Evolutionary conservation across 352 stramenopile genomes (phyloP), one percentile per base, ranked within the genome.

Genomic region (Pythium sp.): DNA sequence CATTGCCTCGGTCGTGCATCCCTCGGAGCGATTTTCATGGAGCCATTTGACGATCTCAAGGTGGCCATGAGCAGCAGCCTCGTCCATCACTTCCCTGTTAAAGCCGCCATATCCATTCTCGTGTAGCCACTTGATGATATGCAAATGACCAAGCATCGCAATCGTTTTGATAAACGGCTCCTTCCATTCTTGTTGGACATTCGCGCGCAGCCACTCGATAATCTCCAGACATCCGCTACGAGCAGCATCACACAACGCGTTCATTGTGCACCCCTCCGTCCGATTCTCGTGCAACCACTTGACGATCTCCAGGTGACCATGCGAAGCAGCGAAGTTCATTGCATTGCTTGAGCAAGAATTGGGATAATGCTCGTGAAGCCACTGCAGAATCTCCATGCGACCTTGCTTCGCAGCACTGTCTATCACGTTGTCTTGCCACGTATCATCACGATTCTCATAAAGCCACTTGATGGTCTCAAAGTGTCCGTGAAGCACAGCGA

Each of bases 321-420:
- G 14, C 7, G 2, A 22, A 22, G 60, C 61, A 9, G 61, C 61
- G 0, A 18, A 9, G 32, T 51, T 32, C 30, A 66, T 53, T 18
- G 61, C 61, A 12, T 34, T 1, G 8, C 11, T 36, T 12, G 61
- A 56, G 8, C 22, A 26, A 56, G 49, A 43, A 3, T 43, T 43
- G 36, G 36, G 36, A 43, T 43, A 43, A 15, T 64, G 22, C 22
- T 4, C 41, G 26, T 64, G 58, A 11, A 64, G 41, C 58, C 58
- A 64, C 41, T 41, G 11, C 12, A 64, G 38, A 4, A 41, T 53
- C 2, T 56, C 58, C n/a, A 64, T 1, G 3, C 55, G 41, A 0
- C 58, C 58, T 20, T 18, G 54, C 7, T 3, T 28, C 3, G 58
- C 58, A 3, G 41, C 58, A 1, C 14, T 3, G 41, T 57, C 28